phyloP scores from a whole-genome alignment of 495 filamentous ascomycete genomes.

The Cladorrhinum samala region DNA sequence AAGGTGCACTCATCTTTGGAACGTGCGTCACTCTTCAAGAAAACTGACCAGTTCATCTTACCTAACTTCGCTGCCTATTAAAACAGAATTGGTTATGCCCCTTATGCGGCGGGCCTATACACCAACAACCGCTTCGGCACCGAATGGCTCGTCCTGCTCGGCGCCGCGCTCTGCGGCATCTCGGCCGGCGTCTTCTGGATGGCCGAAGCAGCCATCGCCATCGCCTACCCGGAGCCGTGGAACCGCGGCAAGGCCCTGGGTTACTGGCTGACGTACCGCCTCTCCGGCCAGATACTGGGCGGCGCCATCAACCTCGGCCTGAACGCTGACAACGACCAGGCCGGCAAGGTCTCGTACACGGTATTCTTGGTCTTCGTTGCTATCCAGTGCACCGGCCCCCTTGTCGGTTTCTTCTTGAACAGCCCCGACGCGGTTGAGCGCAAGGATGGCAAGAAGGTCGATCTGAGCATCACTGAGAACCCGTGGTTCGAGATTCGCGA shows the following conservation, averaged over 20 bases:
- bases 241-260: constrained; percentile 56
- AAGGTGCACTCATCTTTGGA: constrained; percentile 57
- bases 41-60: background rate
- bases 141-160: constrained; percentile 58
- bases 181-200: constrained; percentile 64
- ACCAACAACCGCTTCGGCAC: constrained; percentile 59
- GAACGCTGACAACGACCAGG: constrained; percentile 45
- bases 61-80: background rate
- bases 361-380: constrained; percentile 58
- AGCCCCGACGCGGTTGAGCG: constrained; percentile 50
- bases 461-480: constrained; percentile 42
- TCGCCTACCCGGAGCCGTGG: constrained; percentile 57
- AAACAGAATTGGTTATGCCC: constrained; percentile 52
- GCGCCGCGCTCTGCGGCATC: constrained; percentile 58
- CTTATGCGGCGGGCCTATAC: constrained; percentile 60
- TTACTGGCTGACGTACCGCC: constrained; percentile 57
- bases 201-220: constrained; percentile 59
- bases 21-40: constrained; percentile 28
- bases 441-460: constrained; percentile 48
- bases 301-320: constrained; percentile 58
- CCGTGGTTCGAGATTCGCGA: constrained; percentile 46
- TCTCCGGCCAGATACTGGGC: constrained; percentile 57
- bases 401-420: constrained; percentile 50
- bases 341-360: constrained; percentile 56
- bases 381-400: constrained; percentile 51